A percentile compares a stretch with the other conserved stretches of the same genome.
These are phyloP conservation scores for Leccinum sublutescens DNA, from an alignment of 768 basidiomycete genomes.

Conservation along the genomic window DNA sequence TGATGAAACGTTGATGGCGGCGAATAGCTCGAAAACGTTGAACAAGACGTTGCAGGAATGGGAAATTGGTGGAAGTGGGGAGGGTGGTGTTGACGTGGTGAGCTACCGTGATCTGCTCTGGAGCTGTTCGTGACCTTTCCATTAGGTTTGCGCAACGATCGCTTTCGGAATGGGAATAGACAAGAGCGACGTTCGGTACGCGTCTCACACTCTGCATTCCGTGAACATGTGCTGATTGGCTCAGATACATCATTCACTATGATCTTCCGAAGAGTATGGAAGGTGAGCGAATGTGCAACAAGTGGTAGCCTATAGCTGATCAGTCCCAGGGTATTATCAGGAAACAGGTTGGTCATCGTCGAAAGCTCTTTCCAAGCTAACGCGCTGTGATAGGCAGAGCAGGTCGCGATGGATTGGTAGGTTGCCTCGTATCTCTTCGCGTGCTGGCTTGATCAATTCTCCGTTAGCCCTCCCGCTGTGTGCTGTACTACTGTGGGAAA, in stretches of 20 bases:
- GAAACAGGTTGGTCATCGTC: slow-evolving; percentile 60
- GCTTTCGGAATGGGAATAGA: slow-evolving; percentile 90
- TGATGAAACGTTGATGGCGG: background rate
- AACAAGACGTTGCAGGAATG: slow-evolving; percentile 57
- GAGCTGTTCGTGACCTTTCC: background rate
- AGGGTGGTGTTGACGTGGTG: slow-evolving; percentile 62
- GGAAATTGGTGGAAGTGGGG: slow-evolving; percentile 52
- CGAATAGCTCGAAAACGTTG: slow-evolving; percentile 45
- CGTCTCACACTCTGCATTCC: background rate
- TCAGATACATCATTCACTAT: slow-evolving; percentile 73
- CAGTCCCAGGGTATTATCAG: slow-evolving; percentile 70
- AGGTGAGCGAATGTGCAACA: slow-evolving; percentile 40
- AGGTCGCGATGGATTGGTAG: slow-evolving; percentile 71
- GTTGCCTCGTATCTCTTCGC: slow-evolving; percentile 15
- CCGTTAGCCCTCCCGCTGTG: slow-evolving; percentile 69
- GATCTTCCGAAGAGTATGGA: slow-evolving; percentile 84
- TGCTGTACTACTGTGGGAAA: slow-evolving; percentile 75
- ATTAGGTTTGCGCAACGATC: slow-evolving; percentile 72
- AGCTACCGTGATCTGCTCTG: slow-evolving; percentile 20
- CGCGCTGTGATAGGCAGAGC: slow-evolving; percentile 56
- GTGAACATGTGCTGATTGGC: slow-evolving; percentile 12
- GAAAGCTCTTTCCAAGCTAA: slow-evolving; percentile 1
- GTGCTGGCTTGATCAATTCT: background rate
- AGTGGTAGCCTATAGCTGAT: slow-evolving; percentile 1
- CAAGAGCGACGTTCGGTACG: slow-evolving; percentile 71